Conservation (phyloP, 78 protist species). For the Reticulomyxa filosa region DNA sequence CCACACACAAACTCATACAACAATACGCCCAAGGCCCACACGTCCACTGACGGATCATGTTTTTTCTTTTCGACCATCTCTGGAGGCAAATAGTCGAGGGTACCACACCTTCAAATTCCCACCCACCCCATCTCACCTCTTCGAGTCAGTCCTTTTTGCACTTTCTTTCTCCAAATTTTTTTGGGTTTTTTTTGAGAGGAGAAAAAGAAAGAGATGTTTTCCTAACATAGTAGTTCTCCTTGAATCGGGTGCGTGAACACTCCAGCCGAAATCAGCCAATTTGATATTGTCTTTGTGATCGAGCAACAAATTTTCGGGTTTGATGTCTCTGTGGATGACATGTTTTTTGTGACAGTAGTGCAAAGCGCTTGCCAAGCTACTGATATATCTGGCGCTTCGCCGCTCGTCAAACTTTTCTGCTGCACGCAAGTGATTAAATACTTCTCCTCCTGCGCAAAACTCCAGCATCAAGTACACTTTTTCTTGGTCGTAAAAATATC, state of each 20-base stretch:
- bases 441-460: constrained; percentile 81
- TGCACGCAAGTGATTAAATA: constrained; percentile 47
- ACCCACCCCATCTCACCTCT: no score
- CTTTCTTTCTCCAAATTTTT: constrained; percentile 50
- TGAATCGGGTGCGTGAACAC: constrained; percentile 52
- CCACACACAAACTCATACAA: constrained; percentile 65
- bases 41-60: constrained; percentile 52
- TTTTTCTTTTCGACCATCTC: constrained; percentile 60
- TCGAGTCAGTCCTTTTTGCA: no score
- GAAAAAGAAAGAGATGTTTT: no score
- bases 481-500: constrained; percentile 69
- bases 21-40: constrained; percentile 76
- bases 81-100: constrained; percentile 84
- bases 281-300: constrained; percentile 57
- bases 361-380: background rate
- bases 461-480: constrained; percentile 79
- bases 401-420: constrained; percentile 26
- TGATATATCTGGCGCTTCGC: constrained; percentile 28
- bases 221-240: constrained; percentile 35
- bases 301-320: constrained; percentile 54
- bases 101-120: constrained; percentile 83
- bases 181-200: no score
- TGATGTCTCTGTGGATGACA: constrained; percentile 23
- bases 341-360: background rate
- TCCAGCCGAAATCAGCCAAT: constrained; percentile 93